A percentile compares a stretch with the other conserved stretches of the same genome.
These are phyloP conservation scores for Hymenoscyphus scutula DNA, from an alignment of 2,329 filamentous ascomycete genomes.

Conservation along the genomic window DNA sequence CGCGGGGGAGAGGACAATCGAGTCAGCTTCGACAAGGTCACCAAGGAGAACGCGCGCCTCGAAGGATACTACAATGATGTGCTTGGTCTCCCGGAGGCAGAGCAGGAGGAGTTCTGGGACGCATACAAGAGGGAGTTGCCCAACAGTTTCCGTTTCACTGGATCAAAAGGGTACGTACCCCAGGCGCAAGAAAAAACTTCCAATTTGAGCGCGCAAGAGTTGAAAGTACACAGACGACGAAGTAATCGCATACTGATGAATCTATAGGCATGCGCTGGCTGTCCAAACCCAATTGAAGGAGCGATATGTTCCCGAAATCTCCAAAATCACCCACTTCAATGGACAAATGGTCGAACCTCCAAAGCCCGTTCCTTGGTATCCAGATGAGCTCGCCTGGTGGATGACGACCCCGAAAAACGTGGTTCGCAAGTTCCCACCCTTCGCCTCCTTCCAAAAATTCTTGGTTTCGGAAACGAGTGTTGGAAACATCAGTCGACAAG, in stretches of 20 bases:
- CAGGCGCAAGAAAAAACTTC: neutral
- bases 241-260: neutral
- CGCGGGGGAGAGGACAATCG: conserved; percentile 35
- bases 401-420: conserved; percentile 99
- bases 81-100: conserved; percentile 71
- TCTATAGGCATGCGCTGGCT: conserved; percentile 74
- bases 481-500: conserved; percentile 95
- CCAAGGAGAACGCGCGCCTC: conserved; percentile 79
- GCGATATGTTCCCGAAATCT: conserved; percentile 87
- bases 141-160: conserved; percentile 97
- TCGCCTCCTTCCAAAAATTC: conserved; percentile 95
- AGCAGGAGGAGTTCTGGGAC: conserved; percentile 80
- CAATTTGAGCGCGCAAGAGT: neutral
- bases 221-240: neutral
- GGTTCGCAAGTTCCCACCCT: conserved; percentile 88
- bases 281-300: conserved; percentile 87
- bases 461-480: conserved; percentile 95
- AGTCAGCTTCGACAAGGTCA: conserved; percentile 54
- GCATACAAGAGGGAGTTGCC: conserved; percentile 81
- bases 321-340: conserved; percentile 77
- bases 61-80: conserved; percentile 83
- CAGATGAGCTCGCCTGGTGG: conserved; percentile 90
- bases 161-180: conserved; percentile 75
- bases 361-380: conserved; percentile 83
- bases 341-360: conserved; percentile 80